phyloP scores from a whole-genome alignment of 805 yeast species.

The Metschnikowia noctiluminum region DNA sequence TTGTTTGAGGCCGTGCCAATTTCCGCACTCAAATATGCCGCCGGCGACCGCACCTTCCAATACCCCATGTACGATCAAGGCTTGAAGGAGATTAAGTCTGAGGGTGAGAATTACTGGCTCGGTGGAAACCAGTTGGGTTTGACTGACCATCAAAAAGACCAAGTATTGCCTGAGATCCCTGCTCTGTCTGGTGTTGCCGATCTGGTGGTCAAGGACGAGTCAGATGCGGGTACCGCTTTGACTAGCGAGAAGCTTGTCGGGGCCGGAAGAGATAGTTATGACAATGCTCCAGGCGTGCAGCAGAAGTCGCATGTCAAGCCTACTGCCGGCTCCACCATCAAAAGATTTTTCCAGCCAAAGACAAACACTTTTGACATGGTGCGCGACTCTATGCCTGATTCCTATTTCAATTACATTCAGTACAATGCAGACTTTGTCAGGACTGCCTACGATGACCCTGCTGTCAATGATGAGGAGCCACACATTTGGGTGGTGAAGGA shows the following conservation, averaged over 20 bases:
- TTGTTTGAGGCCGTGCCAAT: slow-evolving; percentile 68
- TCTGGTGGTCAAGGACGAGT: slow-evolving; percentile 10
- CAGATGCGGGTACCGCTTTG: slow-evolving; percentile 11
- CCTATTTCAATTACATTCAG: slow-evolving; percentile 38
- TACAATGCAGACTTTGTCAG: slow-evolving; percentile 40
- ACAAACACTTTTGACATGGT: slow-evolving; percentile 44
- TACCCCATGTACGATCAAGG: slow-evolving; percentile 72
- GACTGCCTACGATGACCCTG: slow-evolving; percentile 53
- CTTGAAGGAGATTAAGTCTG: slow-evolving; percentile 48
- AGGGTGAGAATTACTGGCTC: slow-evolving; percentile 48
- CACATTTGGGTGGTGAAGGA: slow-evolving; percentile 72
- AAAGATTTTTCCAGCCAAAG: slow-evolving; percentile 42
- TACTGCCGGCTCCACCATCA: slow-evolving; percentile 9
- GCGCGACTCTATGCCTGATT: slow-evolving; percentile 43
- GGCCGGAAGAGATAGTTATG: slow-evolving; percentile 3
- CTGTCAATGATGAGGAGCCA: slow-evolving; percentile 53
- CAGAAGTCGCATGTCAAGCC: neutral
- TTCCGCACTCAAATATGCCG: slow-evolving; percentile 51
- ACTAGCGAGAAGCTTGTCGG: slow-evolving; percentile 10
- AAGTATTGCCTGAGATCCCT: slow-evolving; percentile 13
- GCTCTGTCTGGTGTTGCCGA: neutral
- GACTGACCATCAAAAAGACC: slow-evolving; percentile 15
- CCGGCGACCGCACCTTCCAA: slow-evolving; percentile 38
- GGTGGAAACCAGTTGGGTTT: slow-evolving; percentile 43
- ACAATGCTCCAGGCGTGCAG: slow-evolving; percentile 1